phyloP scores from a whole-genome alignment of 2,329 filamentous ascomycete genomes.

The Fusarium chuoi region DNA sequence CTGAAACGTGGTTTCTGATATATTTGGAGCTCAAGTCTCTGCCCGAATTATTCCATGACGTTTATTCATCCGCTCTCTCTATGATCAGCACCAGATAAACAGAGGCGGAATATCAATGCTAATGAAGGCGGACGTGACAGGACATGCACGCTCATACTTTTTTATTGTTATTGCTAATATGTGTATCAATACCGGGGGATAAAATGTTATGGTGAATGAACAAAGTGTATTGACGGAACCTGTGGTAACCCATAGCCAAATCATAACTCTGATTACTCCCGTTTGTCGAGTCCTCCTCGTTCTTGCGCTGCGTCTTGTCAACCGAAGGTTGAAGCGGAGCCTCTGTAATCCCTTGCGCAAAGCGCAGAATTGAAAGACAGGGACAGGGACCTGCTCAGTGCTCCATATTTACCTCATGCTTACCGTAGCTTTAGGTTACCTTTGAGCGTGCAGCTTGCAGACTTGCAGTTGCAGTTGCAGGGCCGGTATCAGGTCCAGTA shows the following conservation, averaged over 20 bases:
- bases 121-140: background rate
- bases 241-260: background rate
- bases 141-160: background rate
- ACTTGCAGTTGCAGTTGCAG: background rate
- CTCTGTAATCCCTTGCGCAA: conserved; percentile 42
- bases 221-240: background rate
- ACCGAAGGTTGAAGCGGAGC: conserved; percentile 34
- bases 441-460: background rate
- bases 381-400: conserved; percentile 11
- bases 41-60: conserved; percentile 5
- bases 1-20: background rate
- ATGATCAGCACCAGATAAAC: conserved; percentile 5
- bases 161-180: background rate
- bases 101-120: background rate
- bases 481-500: conserved; percentile 7
- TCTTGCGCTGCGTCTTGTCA: conserved; percentile 16
- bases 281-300: conserved; percentile 1
- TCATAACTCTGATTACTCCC: background rate
- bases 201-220: background rate
- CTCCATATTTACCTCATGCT: conserved; percentile 42
- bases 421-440: background rate
- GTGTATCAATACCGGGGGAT: background rate
- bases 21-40: background rate
- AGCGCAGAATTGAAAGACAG: conserved; percentile 26
- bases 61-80: background rate